phyloP scores from a whole-genome alignment of 2,329 filamentous ascomycete genomes.

The Macrophomina pseudophaseolina region DNA sequence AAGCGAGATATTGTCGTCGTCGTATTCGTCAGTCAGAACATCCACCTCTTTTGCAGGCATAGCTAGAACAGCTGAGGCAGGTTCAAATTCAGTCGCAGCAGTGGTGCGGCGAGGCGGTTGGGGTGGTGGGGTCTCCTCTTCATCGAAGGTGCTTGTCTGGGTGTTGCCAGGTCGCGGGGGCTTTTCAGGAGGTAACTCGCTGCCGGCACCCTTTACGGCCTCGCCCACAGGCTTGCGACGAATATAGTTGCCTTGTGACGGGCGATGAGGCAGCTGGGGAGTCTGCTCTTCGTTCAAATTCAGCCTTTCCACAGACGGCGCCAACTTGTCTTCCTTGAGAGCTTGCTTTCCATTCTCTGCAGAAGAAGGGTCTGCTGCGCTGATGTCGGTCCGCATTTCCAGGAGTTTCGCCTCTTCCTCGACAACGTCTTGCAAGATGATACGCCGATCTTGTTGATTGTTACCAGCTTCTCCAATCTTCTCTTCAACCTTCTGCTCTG shows the following conservation, averaged over 20 bases:
- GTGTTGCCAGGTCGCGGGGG: conserved; percentile 7
- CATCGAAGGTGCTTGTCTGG: neutral
- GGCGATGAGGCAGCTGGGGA: neutral
- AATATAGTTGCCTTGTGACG: neutral
- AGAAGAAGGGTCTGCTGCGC: neutral
- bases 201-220: neutral
- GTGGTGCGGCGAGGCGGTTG: neutral
- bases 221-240: conserved; percentile 13
- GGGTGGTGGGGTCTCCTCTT: neutral
- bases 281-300: neutral
- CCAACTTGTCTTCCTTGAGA: neutral
- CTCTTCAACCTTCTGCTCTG: conserved; percentile 39
- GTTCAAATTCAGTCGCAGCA: neutral
- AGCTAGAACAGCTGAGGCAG: neutral
- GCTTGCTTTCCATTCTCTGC: neutral
- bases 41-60: neutral
- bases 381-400: conserved; percentile 10
- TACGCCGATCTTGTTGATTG: neutral
- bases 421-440: conserved; percentile 19
- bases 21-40: neutral
- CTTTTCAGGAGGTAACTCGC: conserved; percentile 7
- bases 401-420: conserved; percentile 21
- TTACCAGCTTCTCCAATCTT: conserved; percentile 1
- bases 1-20: conserved; percentile 1
- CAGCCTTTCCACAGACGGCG: neutral